These are phyloP conservation scores for Cornus florida DNA, from an alignment of 148 eudicot genomes.

Conservation along the genomic window DNA sequence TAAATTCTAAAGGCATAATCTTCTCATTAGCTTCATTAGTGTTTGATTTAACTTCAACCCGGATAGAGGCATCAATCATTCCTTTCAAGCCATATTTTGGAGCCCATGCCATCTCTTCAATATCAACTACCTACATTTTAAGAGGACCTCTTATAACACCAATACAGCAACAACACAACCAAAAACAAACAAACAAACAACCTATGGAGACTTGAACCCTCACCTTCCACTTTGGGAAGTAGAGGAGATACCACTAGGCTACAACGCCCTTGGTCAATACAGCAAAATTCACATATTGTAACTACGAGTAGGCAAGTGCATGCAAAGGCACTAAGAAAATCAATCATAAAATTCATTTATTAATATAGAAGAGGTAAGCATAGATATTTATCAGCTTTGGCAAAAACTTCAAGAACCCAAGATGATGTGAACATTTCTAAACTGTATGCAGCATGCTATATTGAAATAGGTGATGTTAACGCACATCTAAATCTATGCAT, in stretches of 20 bases:
- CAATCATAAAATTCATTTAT: neutral
- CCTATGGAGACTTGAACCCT: too few relatives aligned
- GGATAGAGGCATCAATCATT: constrained; percentile 91
- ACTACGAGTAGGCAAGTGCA: neutral
- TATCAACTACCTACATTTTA: constrained; percentile 77
- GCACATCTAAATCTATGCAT: constrained; percentile 3
- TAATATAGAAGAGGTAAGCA: neutral
- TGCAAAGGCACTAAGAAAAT: neutral
- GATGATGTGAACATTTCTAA: neutral
- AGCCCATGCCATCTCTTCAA: constrained; percentile 99
- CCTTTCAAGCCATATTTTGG: constrained; percentile 98
- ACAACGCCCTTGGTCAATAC: too few relatives aligned
- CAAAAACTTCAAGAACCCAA: neutral
- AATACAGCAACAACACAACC: neutral
- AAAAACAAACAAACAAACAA: too few relatives aligned
- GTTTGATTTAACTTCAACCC: constrained; percentile 46
- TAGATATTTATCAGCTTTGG: neutral
- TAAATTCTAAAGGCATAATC: constrained; percentile 93
- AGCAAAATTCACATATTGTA: too few relatives aligned
- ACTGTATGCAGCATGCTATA: neutral
- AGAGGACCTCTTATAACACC: constrained; percentile 7
- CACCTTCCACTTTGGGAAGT: too few relatives aligned
- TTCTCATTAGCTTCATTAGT: constrained; percentile 38
- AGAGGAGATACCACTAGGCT: too few relatives aligned
- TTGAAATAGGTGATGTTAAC: neutral